These are phyloP conservation scores for Tolypocladium tropicale DNA, from an alignment of 2,329 filamentous ascomycete species.

Conservation along the genomic window DNA sequence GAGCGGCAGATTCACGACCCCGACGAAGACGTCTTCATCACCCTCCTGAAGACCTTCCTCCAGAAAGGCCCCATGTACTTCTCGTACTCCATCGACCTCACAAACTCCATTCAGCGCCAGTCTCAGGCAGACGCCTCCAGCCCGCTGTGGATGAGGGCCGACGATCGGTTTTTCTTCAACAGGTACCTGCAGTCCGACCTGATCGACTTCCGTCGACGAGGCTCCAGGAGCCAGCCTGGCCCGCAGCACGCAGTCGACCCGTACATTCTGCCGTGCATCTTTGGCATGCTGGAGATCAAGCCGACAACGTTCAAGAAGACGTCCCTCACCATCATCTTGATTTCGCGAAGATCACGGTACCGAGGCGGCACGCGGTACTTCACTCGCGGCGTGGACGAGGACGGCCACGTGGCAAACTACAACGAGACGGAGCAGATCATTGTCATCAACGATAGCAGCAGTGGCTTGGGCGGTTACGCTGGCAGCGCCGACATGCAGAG, in stretches of 20 bases:
- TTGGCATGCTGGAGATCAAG: constrained; percentile 88
- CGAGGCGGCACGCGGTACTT: constrained; percentile 90
- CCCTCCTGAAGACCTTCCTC: constrained; percentile 70
- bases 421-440: constrained; percentile 96
- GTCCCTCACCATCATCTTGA: constrained; percentile 73
- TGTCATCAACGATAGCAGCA: constrained; percentile 72
- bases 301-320: constrained; percentile 78
- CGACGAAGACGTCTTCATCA: constrained; percentile 87
- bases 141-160: constrained; percentile 83
- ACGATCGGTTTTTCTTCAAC: constrained; percentile 99
- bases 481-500: constrained; percentile 68
- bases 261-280: constrained; percentile 91
- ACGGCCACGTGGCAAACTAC: constrained; percentile 95
- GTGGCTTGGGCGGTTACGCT: constrained; percentile 69
- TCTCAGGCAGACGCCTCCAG: constrained; percentile 59
- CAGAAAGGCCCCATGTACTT: constrained; percentile 90
- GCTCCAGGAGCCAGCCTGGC: constrained; percentile 52
- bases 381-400: constrained; percentile 84
- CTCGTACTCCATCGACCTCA: constrained; percentile 93
- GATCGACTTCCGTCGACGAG: constrained; percentile 70
- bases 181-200: constrained; percentile 83
- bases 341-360: constrained; percentile 80
- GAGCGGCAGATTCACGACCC: constrained; percentile 84
- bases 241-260: constrained; percentile 73
- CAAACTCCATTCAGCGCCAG: constrained; percentile 93